phyloP scores from a whole-genome alignment of 805 yeast genomes.

The Trichomonascus vanleenenianus region DNA sequence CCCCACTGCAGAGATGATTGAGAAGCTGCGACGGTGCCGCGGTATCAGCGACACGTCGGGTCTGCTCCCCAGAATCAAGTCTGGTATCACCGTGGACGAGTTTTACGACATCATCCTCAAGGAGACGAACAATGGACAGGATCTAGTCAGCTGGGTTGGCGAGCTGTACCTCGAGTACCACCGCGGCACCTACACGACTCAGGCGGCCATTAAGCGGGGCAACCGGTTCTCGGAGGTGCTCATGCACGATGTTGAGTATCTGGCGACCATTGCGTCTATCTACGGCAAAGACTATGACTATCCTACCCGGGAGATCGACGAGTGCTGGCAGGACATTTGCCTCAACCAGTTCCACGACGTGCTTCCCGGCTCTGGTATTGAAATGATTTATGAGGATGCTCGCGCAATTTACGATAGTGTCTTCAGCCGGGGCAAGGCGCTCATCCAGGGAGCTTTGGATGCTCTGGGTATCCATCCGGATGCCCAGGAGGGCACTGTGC shows the following conservation, averaged over 20 bases:
- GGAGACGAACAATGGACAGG: slow-evolving; percentile 55
- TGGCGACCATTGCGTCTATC: slow-evolving; percentile 71
- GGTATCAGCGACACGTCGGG: slow-evolving; percentile 80
- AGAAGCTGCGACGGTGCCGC: slow-evolving; percentile 83
- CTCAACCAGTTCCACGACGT: slow-evolving; percentile 96
- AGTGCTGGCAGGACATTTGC: slow-evolving; percentile 80
- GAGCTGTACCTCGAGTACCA: slow-evolving; percentile 93
- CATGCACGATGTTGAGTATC: slow-evolving; percentile 76
- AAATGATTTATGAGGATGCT: slow-evolving; percentile 88
- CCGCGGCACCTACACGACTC: slow-evolving; percentile 95
- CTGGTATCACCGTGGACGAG: slow-evolving; percentile 72
- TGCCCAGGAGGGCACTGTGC: slow-evolving; percentile 10
- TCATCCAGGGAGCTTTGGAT: slow-evolving; percentile 46
- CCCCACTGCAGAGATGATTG: slow-evolving; percentile 88
- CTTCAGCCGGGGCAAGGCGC: slow-evolving; percentile 41
- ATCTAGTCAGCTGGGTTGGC: slow-evolving; percentile 83
- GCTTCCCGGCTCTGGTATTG: slow-evolving; percentile 94
- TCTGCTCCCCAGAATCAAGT: slow-evolving; percentile 68
- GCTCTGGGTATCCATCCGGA: slow-evolving; percentile 30
- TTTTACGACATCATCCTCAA: slow-evolving; percentile 62
- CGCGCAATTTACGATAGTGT: slow-evolving; percentile 64
- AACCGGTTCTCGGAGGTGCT: slow-evolving; percentile 71
- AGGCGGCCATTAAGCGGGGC: slow-evolving; percentile 73
- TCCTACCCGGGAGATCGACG: slow-evolving; percentile 61
- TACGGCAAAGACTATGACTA: slow-evolving; percentile 49